Evolutionary conservation across 2,329 filamentous ascomycete species (phyloP).

Genomic region (Paracamarosporium sp.): DNA sequence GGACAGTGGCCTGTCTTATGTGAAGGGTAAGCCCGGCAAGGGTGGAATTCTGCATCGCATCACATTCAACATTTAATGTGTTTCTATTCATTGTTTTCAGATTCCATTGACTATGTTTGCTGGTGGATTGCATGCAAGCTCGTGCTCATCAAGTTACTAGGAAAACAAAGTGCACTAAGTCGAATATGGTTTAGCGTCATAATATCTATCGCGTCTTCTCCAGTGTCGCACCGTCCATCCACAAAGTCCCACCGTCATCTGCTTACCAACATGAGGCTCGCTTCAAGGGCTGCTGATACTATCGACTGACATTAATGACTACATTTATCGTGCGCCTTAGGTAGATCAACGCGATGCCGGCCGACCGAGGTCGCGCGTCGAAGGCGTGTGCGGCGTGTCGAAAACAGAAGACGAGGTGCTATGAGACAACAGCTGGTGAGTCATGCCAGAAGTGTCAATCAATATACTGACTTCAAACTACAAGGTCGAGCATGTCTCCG

Average conservation of each 20-base stretch:
- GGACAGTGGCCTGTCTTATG: too few relatives aligned
- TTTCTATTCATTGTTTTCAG: too few relatives aligned
- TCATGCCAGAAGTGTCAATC: background rate
- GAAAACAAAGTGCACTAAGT: background rate
- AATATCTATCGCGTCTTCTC: background rate
- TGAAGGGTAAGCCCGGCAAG: too few relatives aligned
- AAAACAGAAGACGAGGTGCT: slow-evolving; percentile 53
- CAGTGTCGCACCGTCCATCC: background rate
- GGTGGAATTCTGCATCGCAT: too few relatives aligned
- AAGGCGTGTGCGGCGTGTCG: slow-evolving; percentile 48
- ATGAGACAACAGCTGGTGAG: slow-evolving; percentile 37
- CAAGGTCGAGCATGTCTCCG: slow-evolving; percentile 41
- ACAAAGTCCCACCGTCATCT: background rate
- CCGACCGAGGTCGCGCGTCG: slow-evolving; percentile 31
- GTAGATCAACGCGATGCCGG: slow-evolving; percentile 19
- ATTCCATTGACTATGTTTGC: too few relatives aligned
- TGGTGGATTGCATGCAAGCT: too few relatives aligned
- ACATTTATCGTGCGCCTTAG: background rate
- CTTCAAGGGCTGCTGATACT: too few relatives aligned
- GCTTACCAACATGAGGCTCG: background rate
- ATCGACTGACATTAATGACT: background rate
- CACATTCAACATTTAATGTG: too few relatives aligned
- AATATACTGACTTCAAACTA: background rate
- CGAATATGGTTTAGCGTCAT: background rate
- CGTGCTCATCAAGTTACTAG: background rate